Percentiles rank a stretch among this genome's conserved stretches.
Evolutionary conservation across 169 alveolate genomes (phyloP).

Genomic region (Babesia caballi): DNA sequence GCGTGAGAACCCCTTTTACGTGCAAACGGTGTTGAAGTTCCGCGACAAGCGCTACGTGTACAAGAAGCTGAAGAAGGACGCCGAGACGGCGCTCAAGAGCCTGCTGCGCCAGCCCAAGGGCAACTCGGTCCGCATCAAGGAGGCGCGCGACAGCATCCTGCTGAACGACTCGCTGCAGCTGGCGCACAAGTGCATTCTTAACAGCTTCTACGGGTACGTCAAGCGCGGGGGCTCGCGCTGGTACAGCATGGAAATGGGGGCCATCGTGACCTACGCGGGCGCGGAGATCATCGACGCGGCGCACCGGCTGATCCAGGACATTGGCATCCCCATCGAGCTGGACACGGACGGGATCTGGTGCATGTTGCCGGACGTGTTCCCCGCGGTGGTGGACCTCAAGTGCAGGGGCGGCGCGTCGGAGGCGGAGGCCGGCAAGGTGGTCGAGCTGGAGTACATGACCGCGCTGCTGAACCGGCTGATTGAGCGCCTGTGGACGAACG

Average conservation of each 20-base stretch:
- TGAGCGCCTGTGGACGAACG: constrained; percentile 93
- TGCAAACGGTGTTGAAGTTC: constrained; percentile 89
- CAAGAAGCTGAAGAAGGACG: constrained; percentile 84
- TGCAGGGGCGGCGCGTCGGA: constrained; percentile 14
- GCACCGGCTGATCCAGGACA: constrained; percentile 83
- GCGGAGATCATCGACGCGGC: constrained; percentile 90
- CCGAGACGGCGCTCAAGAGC: constrained; percentile 79
- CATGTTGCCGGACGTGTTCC: constrained; percentile 93
- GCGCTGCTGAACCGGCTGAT: constrained; percentile 90
- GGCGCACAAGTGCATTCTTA: constrained; percentile 98
- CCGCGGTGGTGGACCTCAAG: constrained; percentile 75
- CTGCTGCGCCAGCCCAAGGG: constrained; percentile 75
- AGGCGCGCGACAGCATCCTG: constrained; percentile 85
- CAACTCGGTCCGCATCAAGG: constrained; percentile 80
- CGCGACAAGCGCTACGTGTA: constrained; percentile 97
- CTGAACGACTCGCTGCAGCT: constrained; percentile 94
- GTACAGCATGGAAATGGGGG: constrained; percentile 99
- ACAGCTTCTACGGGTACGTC: constrained; percentile 99
- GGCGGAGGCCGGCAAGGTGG: constrained; percentile 30
- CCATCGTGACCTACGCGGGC: constrained; percentile 96
- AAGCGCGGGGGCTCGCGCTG: constrained; percentile 99
- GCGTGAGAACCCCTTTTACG: constrained; percentile 98
- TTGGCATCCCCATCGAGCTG: constrained; percentile 98
- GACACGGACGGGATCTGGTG: constrained; percentile 99
- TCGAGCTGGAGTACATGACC: constrained; percentile 88